A percentile compares a stretch with the other conserved stretches of the same genome.
Conservation (phyloP, 192 early-diverging fungal species). For the Umbelopsis ramanniana region DNA sequence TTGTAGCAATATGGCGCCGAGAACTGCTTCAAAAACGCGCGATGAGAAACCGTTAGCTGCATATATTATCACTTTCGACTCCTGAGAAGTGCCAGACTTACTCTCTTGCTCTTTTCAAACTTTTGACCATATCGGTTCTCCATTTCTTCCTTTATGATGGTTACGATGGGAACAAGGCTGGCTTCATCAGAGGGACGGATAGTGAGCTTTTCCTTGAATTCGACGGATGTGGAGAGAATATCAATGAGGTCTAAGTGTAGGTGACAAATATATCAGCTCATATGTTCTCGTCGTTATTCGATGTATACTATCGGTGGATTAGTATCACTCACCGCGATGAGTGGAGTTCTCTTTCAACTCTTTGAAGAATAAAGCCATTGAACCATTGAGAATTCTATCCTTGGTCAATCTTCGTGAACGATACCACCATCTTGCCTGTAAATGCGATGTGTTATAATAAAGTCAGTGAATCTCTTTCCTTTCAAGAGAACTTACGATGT, state of each 20-base stretch:
- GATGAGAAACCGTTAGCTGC: background rate
- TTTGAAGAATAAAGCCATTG: conserved; percentile 93
- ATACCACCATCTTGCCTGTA: conserved; percentile 92
- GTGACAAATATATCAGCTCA: background rate
- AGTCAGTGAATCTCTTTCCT: background rate
- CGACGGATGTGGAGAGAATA: conserved; percentile 71
- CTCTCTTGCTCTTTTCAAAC: conserved; percentile 60
- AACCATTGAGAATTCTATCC: conserved; percentile 84
- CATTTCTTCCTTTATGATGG: conserved; percentile 55
- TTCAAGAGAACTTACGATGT: conserved; percentile 61
- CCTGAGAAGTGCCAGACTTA: conserved; percentile 41
- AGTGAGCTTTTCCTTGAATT: conserved; percentile 65
- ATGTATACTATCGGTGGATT: background rate
- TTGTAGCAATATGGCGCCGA: conserved; percentile 52
- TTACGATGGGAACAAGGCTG: conserved; percentile 45
- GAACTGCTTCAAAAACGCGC: conserved; percentile 11
- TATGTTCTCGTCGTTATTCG: background rate
- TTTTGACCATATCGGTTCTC: conserved; percentile 61
- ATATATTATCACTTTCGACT: background rate
- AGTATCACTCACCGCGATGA: conserved; percentile 33
- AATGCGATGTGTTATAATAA: background rate
- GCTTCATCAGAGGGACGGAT: conserved; percentile 51
- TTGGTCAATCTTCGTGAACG: conserved; percentile 86
- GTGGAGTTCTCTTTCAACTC: conserved; percentile 80
- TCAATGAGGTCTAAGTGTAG: conserved; percentile 66